A percentile compares a stretch with the other conserved stretches of the same genome.
Evolutionary conservation across 208 protist species (phyloP).

Genomic region (Trypanosoma platydactyli): DNA sequence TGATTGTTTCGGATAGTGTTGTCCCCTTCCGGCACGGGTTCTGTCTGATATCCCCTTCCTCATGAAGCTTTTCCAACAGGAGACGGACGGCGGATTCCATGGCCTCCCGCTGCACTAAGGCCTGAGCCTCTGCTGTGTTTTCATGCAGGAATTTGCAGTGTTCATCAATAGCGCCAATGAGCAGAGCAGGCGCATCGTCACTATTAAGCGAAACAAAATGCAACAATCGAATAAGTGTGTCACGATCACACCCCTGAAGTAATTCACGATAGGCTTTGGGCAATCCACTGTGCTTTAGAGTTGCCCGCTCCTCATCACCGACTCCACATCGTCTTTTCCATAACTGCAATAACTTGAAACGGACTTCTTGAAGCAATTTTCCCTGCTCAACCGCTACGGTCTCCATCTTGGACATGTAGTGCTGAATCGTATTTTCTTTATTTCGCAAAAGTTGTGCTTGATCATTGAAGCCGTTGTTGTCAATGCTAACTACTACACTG

Average conservation of each 20-base stretch:
- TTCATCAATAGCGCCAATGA: slow-evolving; percentile 59
- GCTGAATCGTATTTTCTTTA: slow-evolving; percentile 43
- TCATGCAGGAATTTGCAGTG: slow-evolving; percentile 40
- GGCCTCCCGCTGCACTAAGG: slow-evolving; percentile 26
- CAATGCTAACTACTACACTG: slow-evolving; percentile 52
- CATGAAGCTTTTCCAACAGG: slow-evolving; percentile 57
- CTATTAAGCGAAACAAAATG: slow-evolving; percentile 50
- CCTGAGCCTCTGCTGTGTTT: slow-evolving; percentile 49
- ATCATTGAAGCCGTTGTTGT: slow-evolving; percentile 48
- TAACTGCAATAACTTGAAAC: slow-evolving; percentile 39
- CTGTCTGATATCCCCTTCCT: slow-evolving; percentile 48
- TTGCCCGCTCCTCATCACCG: slow-evolving; percentile 41
- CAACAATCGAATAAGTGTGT: slow-evolving; percentile 54
- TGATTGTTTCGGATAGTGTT: slow-evolving; percentile 41
- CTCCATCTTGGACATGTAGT: slow-evolving; percentile 54
- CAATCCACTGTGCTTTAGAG: slow-evolving; percentile 32
- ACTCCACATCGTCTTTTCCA: slow-evolving; percentile 30
- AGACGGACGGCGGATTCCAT: slow-evolving; percentile 29
- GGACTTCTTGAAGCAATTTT: slow-evolving; percentile 57
- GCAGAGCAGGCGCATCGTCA: slow-evolving; percentile 28
- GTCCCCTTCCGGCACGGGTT: slow-evolving; percentile 26
- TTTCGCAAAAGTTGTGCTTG: slow-evolving; percentile 36
- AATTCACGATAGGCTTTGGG: slow-evolving; percentile 37
- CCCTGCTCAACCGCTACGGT: slow-evolving; percentile 54
- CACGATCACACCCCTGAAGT: slow-evolving; percentile 54